Evolutionary conservation across 768 basidiomycete genomes (phyloP).

Genomic region (Kwoniella mangroviensis): DNA sequence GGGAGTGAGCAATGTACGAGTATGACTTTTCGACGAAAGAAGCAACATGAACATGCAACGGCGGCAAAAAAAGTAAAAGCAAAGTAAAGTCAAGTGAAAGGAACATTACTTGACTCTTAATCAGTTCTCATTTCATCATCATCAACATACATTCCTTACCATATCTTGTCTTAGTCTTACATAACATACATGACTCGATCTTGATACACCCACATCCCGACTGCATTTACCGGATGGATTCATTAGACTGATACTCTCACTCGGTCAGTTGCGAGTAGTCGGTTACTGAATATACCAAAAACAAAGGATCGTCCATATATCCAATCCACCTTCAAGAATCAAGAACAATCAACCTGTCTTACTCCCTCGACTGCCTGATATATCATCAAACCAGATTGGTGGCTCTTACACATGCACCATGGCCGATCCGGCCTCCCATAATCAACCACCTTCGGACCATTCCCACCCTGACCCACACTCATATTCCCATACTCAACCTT

Average conservation of each 20-base stretch:
- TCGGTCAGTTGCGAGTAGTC: background rate
- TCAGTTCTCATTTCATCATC: background rate
- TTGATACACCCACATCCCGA: background rate
- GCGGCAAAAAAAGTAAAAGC: slow-evolving; percentile 3
- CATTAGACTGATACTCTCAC: background rate
- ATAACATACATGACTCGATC: background rate
- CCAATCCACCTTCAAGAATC: background rate
- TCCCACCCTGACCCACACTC: background rate
- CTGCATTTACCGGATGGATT: background rate
- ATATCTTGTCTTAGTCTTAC: background rate
- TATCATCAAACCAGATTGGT: background rate
- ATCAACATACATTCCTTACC: background rate
- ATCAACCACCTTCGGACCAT: background rate
- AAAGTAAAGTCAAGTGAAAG: background rate
- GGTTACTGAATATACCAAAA: background rate
- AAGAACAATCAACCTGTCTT: background rate
- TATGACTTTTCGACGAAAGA: slow-evolving; percentile 6
- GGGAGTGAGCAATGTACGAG: background rate
- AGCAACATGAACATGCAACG: background rate
- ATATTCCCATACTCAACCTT: background rate
- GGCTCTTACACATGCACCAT: background rate
- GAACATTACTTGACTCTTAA: background rate
- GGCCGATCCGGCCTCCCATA: slow-evolving; percentile 3
- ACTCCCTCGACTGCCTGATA: background rate
- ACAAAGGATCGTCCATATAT: slow-evolving; percentile 9